Conservation (phyloP, 371 early-diverging fungal species). For the Rhizopus arrhizus region DNA sequence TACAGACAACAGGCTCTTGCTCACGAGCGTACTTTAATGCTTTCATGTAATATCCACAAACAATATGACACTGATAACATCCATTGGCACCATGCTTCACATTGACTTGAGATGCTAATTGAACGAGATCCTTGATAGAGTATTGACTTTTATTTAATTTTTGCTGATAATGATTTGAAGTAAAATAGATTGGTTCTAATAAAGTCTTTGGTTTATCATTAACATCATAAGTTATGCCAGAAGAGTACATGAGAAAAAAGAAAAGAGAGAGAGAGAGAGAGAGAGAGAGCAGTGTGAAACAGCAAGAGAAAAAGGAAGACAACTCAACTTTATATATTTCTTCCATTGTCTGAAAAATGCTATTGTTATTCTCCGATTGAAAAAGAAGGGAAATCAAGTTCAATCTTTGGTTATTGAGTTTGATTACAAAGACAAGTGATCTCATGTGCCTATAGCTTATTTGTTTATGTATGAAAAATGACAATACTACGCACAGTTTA, state of each 20-base stretch:
- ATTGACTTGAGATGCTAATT: constrained; percentile 25
- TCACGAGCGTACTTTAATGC: constrained; percentile 19
- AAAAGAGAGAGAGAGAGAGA: not conserved
- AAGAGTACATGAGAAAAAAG: not conserved
- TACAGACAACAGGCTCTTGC: constrained; percentile 25
- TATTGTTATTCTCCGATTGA: not conserved
- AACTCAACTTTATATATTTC: not conserved
- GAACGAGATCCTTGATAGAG: constrained; percentile 18
- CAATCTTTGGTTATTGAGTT: not conserved
- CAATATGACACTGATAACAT: constrained; percentile 21
- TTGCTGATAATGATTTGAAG: constrained; percentile 15
- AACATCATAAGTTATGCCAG: too few species aligned
- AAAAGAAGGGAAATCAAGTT: not conserved
- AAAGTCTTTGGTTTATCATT: not conserved
- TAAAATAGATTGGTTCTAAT: not conserved
- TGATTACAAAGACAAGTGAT: constrained; percentile 1
- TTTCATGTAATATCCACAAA: constrained; percentile 24
- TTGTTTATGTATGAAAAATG: not conserved
- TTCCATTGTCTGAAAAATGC: too few species aligned
- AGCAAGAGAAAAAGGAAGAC: not conserved
- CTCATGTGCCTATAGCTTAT: constrained; percentile 3
- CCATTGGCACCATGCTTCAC: constrained; percentile 29
- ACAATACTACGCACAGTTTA: not conserved
- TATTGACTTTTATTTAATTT: constrained; percentile 17
- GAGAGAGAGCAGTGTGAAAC: not conserved